Base-by-base conservation (phyloP, 345 rosid genomes). In the Tarenaya hassleriana region DNA sequence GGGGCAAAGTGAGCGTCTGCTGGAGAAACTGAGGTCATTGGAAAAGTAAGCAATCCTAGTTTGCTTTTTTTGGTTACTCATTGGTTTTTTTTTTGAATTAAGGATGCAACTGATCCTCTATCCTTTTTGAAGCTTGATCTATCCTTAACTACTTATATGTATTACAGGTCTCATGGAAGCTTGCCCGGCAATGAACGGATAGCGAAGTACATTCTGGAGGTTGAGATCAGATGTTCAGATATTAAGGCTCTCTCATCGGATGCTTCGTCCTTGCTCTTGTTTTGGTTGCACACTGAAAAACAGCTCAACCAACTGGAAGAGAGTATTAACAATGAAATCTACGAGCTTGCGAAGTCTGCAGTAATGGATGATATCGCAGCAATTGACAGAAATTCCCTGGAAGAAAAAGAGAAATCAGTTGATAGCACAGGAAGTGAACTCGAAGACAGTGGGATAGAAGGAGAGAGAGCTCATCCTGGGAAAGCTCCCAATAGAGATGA, bases 211-310 rank as follows among this genome's bases (percentile, higher is more conserved):
- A 66, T 67, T 49, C 48, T 73, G 34, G 98, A 92, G 78, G 61
- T 77, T 58, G 88, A 88, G 73, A 74, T 81, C 35, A 84, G 98
- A 65, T 84, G 80, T 69, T 83, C 82, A 50, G 96, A 92, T 71
- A 68, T 83, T 45, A 79, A 72, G 59, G 75, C 91, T 9, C 95
- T 92, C 57, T 58, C 67, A 39, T 55, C 64, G 6, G 56, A 72
- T 50, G 83, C 81, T 47, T 64, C 79, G 16, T 68, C 79, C 42
- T 60, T 92, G 67, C 77, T 64, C 42, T 80, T 97, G 1, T 92
- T 81, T 67, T 92, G 98, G 98, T 64, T 55, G 34, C 92, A 88
- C 72, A 77, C 85, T 69, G 88, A 83, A 70, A 75, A 61, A 58
- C 83, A 76, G 74, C 78, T 92, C 54, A 76, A 82, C 41, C 83